phyloP scores from a whole-genome alignment of 441 rosid genomes.

The Populus hybrid region DNA sequence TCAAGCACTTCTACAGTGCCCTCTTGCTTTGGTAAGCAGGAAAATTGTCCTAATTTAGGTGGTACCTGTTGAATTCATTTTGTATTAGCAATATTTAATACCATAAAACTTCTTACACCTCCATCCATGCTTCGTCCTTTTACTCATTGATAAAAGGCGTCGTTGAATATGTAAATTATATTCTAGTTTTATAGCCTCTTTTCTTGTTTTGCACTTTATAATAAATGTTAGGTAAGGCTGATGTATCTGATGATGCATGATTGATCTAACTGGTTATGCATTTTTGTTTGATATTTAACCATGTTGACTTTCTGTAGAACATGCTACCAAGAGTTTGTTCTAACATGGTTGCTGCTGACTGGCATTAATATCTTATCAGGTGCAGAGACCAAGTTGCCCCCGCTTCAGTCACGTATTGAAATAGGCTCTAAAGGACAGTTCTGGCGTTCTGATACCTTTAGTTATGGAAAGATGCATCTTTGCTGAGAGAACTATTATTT shows the following conservation, averaged over 20 bases:
- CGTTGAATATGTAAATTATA: not conserved
- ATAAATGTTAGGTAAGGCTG: not conserved
- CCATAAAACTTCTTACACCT: not conserved
- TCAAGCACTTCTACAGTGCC: not conserved
- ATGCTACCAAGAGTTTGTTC: not conserved
- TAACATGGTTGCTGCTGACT: conserved; percentile 6
- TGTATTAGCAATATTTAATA: not conserved
- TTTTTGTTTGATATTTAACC: not conserved
- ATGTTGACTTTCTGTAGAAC: not conserved
- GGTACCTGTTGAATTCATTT: not conserved
- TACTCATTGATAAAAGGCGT: not conserved
- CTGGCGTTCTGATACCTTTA: not conserved
- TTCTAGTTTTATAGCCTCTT: not conserved
- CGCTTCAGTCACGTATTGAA: not conserved
- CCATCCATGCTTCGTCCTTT: not conserved
- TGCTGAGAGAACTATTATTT: not conserved
- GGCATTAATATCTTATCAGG: not conserved
- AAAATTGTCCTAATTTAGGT: not conserved
- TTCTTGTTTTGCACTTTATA: not conserved
- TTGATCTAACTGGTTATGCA: not conserved
- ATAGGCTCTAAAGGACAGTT: not conserved
- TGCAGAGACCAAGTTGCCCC: conserved; percentile 3
- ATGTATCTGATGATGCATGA: conserved; percentile 7
- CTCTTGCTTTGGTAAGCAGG: not conserved
- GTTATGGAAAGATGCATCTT: not conserved